Evolutionary conservation across 2,329 filamentous ascomycete species (phyloP), one percentile per base, ranked within the genome.

Genomic region (Zarea fungicola): DNA sequence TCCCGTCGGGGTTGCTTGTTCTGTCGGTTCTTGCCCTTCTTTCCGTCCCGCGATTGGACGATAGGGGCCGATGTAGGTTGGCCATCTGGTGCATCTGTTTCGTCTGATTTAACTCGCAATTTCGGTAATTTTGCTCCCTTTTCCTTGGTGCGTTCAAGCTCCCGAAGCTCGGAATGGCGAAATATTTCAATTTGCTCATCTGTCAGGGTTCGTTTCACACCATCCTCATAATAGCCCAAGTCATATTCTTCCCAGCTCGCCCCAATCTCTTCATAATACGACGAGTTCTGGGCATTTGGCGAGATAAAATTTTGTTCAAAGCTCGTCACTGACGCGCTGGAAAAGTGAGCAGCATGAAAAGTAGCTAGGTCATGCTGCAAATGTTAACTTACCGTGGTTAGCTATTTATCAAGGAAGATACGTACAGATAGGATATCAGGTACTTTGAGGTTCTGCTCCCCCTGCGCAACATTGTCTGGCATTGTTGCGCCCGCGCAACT

Each of bases 131-230:
- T 37, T 22, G 32, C 10, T 16, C 60, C 65, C 50, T 64, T 71
- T 35, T 67, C 66, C 43, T 67, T 63, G 52, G 76, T 71, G 53
- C 80, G 80, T 22, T 87, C 71, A 32, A 95, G 71, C 11, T 80
- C 69, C 60, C 93, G 84, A 19, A 95, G 78, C 65, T 97, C 92
- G 2, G 87, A 92, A 62, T 95, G 89, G 53, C 91, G 79, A 64
- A 96, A 96, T 53, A 96, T 92, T 46, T 81, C 81, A 57, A 96
- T 89, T 70, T 96, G 88, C 58, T 90, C 87, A 60, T 96, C 88
- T 9, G 91, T 96, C 58, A 97, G 74, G 16, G 90, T 96, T 34
- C 92, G 85, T 63, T 93, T 93, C 53, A 83, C 81, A 3, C 92
- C 91, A 61, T 97, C 91, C 1, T 79, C 68, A 57, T 97, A 97